phyloP scores from a whole-genome alignment of 768 basidiomycete species.

The Naganishia onofrii region DNA sequence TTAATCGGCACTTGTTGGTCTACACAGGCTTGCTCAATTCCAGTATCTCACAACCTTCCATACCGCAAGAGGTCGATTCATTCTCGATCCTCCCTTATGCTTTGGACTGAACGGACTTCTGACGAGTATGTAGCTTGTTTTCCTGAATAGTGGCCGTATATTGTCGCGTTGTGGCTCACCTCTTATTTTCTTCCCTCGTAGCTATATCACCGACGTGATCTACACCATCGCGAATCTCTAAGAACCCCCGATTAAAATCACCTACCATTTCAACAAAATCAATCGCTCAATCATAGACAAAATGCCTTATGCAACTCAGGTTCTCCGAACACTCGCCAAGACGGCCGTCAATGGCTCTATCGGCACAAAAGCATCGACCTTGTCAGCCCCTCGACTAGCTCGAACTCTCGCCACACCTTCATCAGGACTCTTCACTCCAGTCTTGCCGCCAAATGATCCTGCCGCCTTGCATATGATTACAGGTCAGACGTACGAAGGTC shows the following conservation, averaged over 20 bases:
- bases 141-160: neutral
- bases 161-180: neutral
- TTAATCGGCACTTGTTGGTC: neutral
- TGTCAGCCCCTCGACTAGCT: constrained; percentile 14
- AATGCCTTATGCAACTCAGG: constrained; percentile 31
- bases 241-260: neutral
- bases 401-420: constrained; percentile 44
- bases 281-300: neutral
- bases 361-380: neutral
- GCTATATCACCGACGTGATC: constrained; percentile 49
- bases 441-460: constrained; percentile 56
- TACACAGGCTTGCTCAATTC: neutral
- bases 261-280: constrained; percentile 7
- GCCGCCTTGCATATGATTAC: constrained; percentile 88
- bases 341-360: neutral
- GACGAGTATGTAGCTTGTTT: constrained; percentile 49
- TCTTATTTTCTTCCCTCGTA: constrained; percentile 23
- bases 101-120: constrained; percentile 49
- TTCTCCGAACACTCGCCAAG: constrained; percentile 32
- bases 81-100: constrained; percentile 36
- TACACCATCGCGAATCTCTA: constrained; percentile 38
- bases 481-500: constrained; percentile 86
- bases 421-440: constrained; percentile 37
- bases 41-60: no score
- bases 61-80: constrained; percentile 10